A percentile compares a stretch with the other conserved stretches of the same genome.
phyloP scores from a whole-genome alignment of 179 eudicot species.

The Camellia oleifera region DNA sequence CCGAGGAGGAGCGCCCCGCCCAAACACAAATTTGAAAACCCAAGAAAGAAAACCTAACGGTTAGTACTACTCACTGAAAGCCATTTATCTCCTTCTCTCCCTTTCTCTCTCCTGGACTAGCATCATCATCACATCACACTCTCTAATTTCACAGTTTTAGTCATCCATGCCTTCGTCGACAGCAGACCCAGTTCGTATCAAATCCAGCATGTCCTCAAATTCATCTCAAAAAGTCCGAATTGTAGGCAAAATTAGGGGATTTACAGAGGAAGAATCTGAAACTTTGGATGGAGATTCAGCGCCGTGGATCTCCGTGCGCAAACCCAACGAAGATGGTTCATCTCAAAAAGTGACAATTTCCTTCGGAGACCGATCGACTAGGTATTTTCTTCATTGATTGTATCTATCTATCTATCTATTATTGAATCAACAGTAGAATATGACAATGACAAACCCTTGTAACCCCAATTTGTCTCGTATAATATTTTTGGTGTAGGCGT shows the following conservation, averaged over 20 bases:
- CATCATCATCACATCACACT: background rate
- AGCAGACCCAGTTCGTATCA: conserved; percentile 16
- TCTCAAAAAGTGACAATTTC: conserved; percentile 41
- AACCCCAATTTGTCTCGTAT: background rate
- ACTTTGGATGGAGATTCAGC: conserved; percentile 14
- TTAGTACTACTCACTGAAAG: background rate
- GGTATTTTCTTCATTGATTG: conserved; percentile 24
- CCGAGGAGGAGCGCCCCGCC: conserved; percentile 8
- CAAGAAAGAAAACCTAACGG: conserved; percentile 11
- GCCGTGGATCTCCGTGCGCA: conserved; percentile 48
- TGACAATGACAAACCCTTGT: background rate
- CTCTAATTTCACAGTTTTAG: conserved; percentile 10
- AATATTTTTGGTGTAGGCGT: background rate
- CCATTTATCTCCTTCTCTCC: too few relatives aligned
- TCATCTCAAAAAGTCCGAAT: conserved; percentile 43
- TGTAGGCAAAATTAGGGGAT: conserved; percentile 49
- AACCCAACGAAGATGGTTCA: conserved; percentile 26
- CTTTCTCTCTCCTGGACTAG: background rate
- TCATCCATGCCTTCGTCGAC: conserved; percentile 25
- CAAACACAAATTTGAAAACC: conserved; percentile 15
- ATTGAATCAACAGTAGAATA: background rate
- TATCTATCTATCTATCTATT: background rate
- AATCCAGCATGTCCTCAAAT: conserved; percentile 24
- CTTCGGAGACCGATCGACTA: conserved; percentile 39
- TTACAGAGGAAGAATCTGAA: conserved; percentile 32